Percentiles rank a stretch among this genome's conserved stretches.
These are phyloP conservation scores for Dothistroma pini DNA, from an alignment of 2,329 filamentous ascomycete species.

Conservation along the genomic window DNA sequence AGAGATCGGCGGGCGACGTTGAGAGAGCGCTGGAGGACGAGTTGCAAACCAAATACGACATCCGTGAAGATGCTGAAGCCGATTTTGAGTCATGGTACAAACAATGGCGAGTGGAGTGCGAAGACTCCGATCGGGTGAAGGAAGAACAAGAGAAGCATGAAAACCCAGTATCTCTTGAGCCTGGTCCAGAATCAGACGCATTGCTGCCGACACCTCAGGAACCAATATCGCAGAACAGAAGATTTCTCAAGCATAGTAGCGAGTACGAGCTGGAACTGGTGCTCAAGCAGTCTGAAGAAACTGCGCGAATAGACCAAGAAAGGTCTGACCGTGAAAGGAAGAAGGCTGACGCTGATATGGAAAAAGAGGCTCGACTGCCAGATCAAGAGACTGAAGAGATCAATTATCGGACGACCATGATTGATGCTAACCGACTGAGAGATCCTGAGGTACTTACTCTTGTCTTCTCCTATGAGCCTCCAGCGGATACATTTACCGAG, in stretches of 20 bases:
- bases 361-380: constrained; percentile 73
- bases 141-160: constrained; percentile 39
- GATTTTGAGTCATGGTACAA: constrained; percentile 40
- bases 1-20: constrained; percentile 36
- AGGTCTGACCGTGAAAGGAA: constrained; percentile 49
- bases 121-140: constrained; percentile 40
- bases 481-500: constrained; percentile 69
- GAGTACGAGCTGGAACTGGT: constrained; percentile 71
- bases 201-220: constrained; percentile 20
- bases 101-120: constrained; percentile 41
- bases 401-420: constrained; percentile 56
- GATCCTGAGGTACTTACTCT: constrained; percentile 64
- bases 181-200: constrained; percentile 46
- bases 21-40: constrained; percentile 29
- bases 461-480: constrained; percentile 68
- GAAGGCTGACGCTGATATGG: constrained; percentile 67
- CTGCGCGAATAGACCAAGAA: constrained; percentile 66
- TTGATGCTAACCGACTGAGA: constrained; percentile 63
- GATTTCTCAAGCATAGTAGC: constrained; percentile 58
- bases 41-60: constrained; percentile 28
- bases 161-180: constrained; percentile 34
- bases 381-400: constrained; percentile 63
- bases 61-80: constrained; percentile 26
- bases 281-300: constrained; percentile 68
- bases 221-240: constrained; percentile 53